Conservation (phyloP, 192 early-diverging fungal genomes). For the Backusella sp. region DNA sequence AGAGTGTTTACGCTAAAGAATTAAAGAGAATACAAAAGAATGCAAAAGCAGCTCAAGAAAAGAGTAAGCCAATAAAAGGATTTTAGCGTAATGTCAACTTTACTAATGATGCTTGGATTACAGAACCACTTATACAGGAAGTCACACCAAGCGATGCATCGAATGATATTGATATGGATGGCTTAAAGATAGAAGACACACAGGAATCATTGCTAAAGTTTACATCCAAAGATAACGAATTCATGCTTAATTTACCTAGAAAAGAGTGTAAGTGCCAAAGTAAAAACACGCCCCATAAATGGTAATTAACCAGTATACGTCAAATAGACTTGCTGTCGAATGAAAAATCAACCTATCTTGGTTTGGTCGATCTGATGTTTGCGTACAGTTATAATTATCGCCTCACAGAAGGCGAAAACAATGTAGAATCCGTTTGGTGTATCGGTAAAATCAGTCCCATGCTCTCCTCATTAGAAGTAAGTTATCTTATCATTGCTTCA, state of each 20-base stretch:
- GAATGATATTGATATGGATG: conserved; percentile 24
- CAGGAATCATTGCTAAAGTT: conserved; percentile 46
- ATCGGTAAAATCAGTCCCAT: conserved; percentile 80
- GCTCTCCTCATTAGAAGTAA: conserved; percentile 76
- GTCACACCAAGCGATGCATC: conserved; percentile 17
- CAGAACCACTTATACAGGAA: conserved; percentile 43
- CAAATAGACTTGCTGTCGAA: conserved; percentile 62
- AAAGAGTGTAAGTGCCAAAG: conserved; percentile 61
- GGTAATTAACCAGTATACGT: not conserved
- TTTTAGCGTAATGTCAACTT: too few species aligned
- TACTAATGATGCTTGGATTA: not conserved
- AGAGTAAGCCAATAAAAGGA: not conserved
- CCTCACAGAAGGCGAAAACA: conserved; percentile 78
- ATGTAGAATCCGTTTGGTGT: conserved; percentile 89
- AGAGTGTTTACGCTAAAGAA: conserved; percentile 61
- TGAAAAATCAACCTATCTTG: conserved; percentile 71
- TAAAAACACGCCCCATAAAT: not conserved
- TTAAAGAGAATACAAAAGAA: conserved; percentile 66
- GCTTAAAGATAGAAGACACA: conserved; percentile 23
- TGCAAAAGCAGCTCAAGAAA: conserved; percentile 28
- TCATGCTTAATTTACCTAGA: conserved; percentile 78
- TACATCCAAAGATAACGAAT: conserved; percentile 63
- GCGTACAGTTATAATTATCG: conserved; percentile 90
- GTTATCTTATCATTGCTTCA: not conserved
- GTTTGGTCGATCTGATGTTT: conserved; percentile 89